phyloP scores from a whole-genome alignment of 805 yeast genomes.

The Metschnikowia shivogae region DNA sequence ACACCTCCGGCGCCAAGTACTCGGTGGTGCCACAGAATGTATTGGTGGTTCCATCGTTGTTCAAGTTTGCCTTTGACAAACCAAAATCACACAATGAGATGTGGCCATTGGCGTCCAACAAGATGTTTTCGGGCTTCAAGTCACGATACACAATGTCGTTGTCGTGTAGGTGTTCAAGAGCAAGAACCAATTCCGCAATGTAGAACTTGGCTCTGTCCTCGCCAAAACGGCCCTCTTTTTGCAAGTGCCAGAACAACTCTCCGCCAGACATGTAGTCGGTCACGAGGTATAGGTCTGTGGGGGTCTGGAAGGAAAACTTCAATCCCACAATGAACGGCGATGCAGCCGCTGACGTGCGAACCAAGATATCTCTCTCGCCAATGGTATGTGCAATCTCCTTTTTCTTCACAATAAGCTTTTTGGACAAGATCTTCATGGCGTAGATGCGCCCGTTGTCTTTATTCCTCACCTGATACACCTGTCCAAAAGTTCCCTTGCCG shows the following conservation, averaged over 20 bases:
- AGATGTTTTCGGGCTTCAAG: slow-evolving; percentile 92
- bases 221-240: slow-evolving; percentile 89
- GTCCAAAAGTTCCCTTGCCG: slow-evolving; percentile 98
- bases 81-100: slow-evolving; percentile 98
- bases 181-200: slow-evolving; percentile 91
- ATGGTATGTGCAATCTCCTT: slow-evolving; percentile 98
- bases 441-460: slow-evolving; percentile 85
- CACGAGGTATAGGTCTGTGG: slow-evolving; percentile 83
- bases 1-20: slow-evolving; percentile 94
- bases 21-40: slow-evolving; percentile 99
- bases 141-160: slow-evolving; percentile 96
- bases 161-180: slow-evolving; percentile 91
- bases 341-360: slow-evolving; percentile 82
- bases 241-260: slow-evolving; percentile 94
- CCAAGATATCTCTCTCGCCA: slow-evolving; percentile 93
- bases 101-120: slow-evolving; percentile 95
- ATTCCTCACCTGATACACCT: slow-evolving; percentile 93
- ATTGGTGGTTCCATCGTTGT: slow-evolving; percentile 84
- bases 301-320: slow-evolving; percentile 95
- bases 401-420: slow-evolving; percentile 92
- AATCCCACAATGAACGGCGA: slow-evolving; percentile 94
- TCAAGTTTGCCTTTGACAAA: slow-evolving; percentile 85
- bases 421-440: slow-evolving; percentile 95
- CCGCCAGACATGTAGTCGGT: slow-evolving; percentile 99
- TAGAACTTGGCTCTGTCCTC: slow-evolving; percentile 96